These are phyloP conservation scores for Neurospora pannonica DNA, from an alignment of 495 filamentous ascomycete genomes.

Conservation along the genomic window DNA sequence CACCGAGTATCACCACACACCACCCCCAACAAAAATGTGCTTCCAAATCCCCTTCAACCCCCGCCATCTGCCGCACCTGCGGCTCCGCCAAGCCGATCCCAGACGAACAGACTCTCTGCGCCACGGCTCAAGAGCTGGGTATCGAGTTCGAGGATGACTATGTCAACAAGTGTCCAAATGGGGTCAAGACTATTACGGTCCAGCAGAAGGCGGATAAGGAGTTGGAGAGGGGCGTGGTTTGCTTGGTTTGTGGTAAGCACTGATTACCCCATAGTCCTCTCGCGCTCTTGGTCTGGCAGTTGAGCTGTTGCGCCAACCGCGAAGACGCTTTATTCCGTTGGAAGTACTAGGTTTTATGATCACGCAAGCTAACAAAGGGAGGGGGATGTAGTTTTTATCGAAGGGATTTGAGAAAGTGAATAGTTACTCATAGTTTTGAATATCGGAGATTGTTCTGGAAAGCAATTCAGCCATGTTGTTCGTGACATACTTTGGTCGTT, in stretches of 20 bases:
- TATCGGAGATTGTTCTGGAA: not conserved
- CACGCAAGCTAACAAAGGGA: not conserved
- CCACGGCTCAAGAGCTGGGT: not conserved
- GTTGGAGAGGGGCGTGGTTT: not conserved
- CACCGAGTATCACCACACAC: not conserved
- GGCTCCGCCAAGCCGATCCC: not conserved
- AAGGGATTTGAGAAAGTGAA: not conserved
- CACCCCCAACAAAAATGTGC: not conserved
- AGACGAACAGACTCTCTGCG: not conserved
- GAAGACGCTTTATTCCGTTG: not conserved
- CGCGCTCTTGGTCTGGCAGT: not conserved
- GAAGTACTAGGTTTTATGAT: not conserved
- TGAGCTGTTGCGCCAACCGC: not conserved
- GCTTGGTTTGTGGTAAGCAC: not conserved
- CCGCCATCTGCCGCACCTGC: not conserved
- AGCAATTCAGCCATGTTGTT: rapidly evolving
- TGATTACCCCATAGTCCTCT: not conserved
- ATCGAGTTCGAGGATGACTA: not conserved
- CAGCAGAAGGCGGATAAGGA: not conserved
- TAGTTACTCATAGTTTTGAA: not conserved
- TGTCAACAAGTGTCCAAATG: not conserved
- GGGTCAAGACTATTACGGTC: not conserved
- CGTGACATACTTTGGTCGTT: not conserved
- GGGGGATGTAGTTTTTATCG: not conserved
- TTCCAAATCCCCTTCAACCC: not conserved